Evolutionary conservation across 176 grass and related monocot species (phyloP).

Genomic region (Saccharum officinarum): DNA sequence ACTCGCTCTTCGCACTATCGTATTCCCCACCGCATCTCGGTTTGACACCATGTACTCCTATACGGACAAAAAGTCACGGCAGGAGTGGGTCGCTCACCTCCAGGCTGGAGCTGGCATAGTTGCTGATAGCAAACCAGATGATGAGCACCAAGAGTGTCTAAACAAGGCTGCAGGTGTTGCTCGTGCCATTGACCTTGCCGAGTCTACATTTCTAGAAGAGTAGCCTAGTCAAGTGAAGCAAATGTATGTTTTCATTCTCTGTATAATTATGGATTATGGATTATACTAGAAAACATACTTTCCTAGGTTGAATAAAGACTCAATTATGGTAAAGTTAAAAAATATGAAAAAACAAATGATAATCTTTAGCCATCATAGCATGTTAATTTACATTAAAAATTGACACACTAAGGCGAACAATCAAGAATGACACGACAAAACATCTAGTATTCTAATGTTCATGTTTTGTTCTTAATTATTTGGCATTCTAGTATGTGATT

Average conservation of each 20-base stretch:
- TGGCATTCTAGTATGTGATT: neutral
- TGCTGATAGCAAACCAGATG: constrained; percentile 70
- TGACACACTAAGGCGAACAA: neutral
- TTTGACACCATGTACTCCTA: constrained; percentile 71
- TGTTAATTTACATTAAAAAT: neutral
- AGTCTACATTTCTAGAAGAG: constrained; percentile 62
- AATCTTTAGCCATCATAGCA: neutral
- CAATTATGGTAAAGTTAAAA: neutral
- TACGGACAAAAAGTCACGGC: constrained; percentile 17
- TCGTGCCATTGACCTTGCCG: constrained; percentile 78
- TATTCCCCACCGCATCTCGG: constrained; percentile 53
- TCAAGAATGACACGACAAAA: too few species aligned
- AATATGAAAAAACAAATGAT: neutral
- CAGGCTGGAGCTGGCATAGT: constrained; percentile 77
- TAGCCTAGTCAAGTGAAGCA: neutral
- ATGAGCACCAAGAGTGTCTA: constrained; percentile 74
- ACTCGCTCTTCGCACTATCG: constrained; percentile 68
- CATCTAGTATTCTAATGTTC: too few species aligned
- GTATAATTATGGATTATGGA: neutral
- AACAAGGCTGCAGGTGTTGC: constrained; percentile 74
- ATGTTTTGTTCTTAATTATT: too few species aligned
- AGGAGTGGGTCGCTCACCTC: constrained; percentile 85
- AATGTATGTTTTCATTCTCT: neutral
- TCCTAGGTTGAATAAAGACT: neutral
- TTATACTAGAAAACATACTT: neutral